Percentiles rank a stretch among this genome's conserved stretches.
Evolutionary conservation across 768 basidiomycete species (phyloP).

Genomic region (Melanogaster broomeanus): DNA sequence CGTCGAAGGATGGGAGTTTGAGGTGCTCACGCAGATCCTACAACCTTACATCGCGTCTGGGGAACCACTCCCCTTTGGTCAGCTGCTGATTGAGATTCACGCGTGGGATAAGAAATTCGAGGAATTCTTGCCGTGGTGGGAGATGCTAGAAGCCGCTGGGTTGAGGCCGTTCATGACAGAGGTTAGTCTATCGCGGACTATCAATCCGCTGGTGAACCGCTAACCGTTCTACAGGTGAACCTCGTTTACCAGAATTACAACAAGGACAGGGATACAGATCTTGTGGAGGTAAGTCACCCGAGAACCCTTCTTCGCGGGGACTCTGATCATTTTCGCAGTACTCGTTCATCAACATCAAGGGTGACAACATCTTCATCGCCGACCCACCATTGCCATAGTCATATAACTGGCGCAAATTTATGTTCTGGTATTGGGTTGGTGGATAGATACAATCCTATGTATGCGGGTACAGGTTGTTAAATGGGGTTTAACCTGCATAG

Average conservation of each 20-base stretch:
- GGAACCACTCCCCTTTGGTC: constrained; percentile 46
- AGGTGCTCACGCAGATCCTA: constrained; percentile 42
- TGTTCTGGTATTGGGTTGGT: neutral
- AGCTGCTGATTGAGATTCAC: constrained; percentile 49
- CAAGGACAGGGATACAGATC: constrained; percentile 42
- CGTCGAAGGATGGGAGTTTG: constrained; percentile 51
- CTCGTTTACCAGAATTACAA: constrained; percentile 62
- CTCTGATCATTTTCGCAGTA: constrained; percentile 36
- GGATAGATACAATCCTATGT: constrained; percentile 17
- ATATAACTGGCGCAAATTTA: constrained; percentile 1
- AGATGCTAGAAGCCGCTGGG: constrained; percentile 46
- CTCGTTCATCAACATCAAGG: constrained; percentile 56
- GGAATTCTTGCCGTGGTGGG: constrained; percentile 47
- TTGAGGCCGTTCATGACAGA: constrained; percentile 50
- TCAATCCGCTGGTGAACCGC: neutral
- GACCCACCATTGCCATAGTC: constrained; percentile 22
- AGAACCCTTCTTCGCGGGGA: neutral
- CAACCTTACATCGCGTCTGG: constrained; percentile 36
- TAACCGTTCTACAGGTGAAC: constrained; percentile 45
- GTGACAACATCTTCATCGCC: constrained; percentile 47
- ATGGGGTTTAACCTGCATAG: neutral
- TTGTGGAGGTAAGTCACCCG: constrained; percentile 45
- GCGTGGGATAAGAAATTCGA: constrained; percentile 36
- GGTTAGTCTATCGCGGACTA: constrained; percentile 16
- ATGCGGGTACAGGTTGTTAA: constrained; percentile 20